A percentile compares a stretch with the other conserved stretches of the same genome.
Conservation (phyloP, 805 yeast genomes). For the Ascoidea asiatica region DNA sequence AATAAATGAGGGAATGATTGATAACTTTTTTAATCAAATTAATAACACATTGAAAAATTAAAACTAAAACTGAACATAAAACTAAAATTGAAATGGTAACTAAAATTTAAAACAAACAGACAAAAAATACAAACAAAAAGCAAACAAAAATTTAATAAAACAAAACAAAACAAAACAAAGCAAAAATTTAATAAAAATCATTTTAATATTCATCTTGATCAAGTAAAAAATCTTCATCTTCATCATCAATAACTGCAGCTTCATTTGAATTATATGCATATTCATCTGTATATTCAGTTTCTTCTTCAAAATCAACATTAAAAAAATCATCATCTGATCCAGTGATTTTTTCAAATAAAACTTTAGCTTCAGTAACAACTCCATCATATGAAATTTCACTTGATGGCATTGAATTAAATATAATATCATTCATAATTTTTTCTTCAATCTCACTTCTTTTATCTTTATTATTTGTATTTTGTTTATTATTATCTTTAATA, state of each 20-base stretch:
- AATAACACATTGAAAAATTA: too few species aligned
- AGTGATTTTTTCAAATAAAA: slow-evolving; percentile 62
- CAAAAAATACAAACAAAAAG: not conserved
- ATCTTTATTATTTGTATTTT: not conserved
- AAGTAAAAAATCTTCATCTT: slow-evolving; percentile 5
- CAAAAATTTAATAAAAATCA: not conserved
- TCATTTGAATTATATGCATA: slow-evolving; percentile 9
- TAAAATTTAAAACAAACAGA: not conserved
- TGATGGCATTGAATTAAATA: slow-evolving; percentile 50
- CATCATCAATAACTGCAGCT: slow-evolving; percentile 18
- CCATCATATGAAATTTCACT: slow-evolving; percentile 89
- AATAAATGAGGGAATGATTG: too few species aligned
- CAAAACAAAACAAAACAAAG: not conserved
- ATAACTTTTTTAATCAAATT: not conserved
- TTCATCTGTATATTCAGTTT: slow-evolving; percentile 46
- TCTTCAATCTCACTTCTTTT: too few species aligned
- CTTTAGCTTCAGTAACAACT: slow-evolving; percentile 65
- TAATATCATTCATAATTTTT: slow-evolving; percentile 14
- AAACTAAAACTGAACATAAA: not conserved
- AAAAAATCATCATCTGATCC: slow-evolving; percentile 95
- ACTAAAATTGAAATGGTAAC: not conserved
- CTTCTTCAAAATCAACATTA: slow-evolving; percentile 93
- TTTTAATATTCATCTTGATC: not conserved
- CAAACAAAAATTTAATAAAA: not conserved
- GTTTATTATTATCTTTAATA: too few species aligned